These are phyloP conservation scores for Linderina pennispora DNA, from an alignment of 192 early-diverging fungal species.

Conservation along the genomic window DNA sequence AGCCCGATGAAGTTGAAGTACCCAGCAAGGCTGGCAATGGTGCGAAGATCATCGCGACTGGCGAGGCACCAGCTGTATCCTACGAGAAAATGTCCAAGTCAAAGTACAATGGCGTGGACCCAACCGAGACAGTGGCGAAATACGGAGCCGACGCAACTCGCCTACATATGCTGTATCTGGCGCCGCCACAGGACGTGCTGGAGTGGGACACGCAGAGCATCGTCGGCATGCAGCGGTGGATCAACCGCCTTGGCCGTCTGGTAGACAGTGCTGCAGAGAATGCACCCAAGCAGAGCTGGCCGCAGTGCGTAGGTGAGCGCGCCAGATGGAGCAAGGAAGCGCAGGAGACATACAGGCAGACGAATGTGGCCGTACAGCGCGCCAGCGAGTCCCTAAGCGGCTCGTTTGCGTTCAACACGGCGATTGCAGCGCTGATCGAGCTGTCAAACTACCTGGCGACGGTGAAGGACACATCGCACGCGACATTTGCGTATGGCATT, in stretches of 20 bases:
- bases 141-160: conserved; percentile 82
- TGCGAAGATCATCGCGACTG: conserved; percentile 58
- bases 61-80: conserved; percentile 49
- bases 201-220: conserved; percentile 90
- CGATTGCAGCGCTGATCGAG: conserved; percentile 81
- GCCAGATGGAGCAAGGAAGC: conserved; percentile 20
- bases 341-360: conserved; percentile 25
- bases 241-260: conserved; percentile 55
- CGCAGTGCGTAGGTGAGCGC: conserved; percentile 16
- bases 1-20: conserved; percentile 56
- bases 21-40: conserved; percentile 39
- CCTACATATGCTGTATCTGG: conserved; percentile 80
- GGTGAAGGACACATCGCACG: conserved; percentile 20
- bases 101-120: conserved; percentile 92
- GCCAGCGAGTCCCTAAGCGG: conserved; percentile 37
- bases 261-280: conserved; percentile 42
- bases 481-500: conserved; percentile 51
- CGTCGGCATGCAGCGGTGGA: conserved; percentile 88
- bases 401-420: conserved; percentile 71
- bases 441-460: conserved; percentile 50
- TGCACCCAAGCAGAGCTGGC: conserved; percentile 47
- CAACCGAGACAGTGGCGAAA: conserved; percentile 45
- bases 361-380: conserved; percentile 28
- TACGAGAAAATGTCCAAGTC: conserved; percentile 98
- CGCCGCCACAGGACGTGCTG: conserved; percentile 81